These are phyloP conservation scores for Rosellinia necatrix DNA, from an alignment of 2,329 filamentous ascomycete species.

Conservation along the genomic window DNA sequence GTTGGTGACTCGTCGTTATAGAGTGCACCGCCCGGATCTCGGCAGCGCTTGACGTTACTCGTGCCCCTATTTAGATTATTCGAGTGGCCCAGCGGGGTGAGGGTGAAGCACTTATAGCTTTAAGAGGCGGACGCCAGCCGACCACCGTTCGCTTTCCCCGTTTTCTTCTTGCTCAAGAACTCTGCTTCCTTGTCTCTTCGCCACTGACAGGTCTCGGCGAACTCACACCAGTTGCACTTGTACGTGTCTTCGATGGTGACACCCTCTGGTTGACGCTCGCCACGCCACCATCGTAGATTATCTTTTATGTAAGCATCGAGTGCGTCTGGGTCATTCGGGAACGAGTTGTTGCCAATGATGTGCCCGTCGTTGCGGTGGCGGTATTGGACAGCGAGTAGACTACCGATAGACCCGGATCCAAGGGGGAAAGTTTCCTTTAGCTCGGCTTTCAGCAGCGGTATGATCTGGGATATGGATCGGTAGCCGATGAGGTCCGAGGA, in stretches of 20 bases:
- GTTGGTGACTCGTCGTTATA: background rate
- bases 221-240: conserved; percentile 87
- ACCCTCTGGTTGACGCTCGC: conserved; percentile 71
- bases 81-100: background rate
- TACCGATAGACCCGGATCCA: conserved; percentile 53
- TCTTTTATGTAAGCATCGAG: conserved; percentile 69
- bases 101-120: background rate
- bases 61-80: background rate
- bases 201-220: conserved; percentile 80
- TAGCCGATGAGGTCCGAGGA: conserved; percentile 51
- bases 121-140: background rate
- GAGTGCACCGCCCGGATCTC: background rate
- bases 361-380: conserved; percentile 57
- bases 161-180: conserved; percentile 32
- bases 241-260: conserved; percentile 84
- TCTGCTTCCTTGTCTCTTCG: conserved; percentile 70
- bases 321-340: conserved; percentile 67
- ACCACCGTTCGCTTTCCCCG: background rate
- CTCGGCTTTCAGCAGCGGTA: conserved; percentile 52
- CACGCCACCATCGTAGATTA: conserved; percentile 88
- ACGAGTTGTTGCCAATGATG: conserved; percentile 59
- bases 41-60: background rate
- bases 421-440: conserved; percentile 57
- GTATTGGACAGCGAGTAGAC: conserved; percentile 60
- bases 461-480: conserved; percentile 52